Percentiles rank a stretch among this genome's conserved stretches.
Evolutionary conservation across 441 rosid species (phyloP).

Genomic region (Pelargonium myrrhifolium): DNA sequence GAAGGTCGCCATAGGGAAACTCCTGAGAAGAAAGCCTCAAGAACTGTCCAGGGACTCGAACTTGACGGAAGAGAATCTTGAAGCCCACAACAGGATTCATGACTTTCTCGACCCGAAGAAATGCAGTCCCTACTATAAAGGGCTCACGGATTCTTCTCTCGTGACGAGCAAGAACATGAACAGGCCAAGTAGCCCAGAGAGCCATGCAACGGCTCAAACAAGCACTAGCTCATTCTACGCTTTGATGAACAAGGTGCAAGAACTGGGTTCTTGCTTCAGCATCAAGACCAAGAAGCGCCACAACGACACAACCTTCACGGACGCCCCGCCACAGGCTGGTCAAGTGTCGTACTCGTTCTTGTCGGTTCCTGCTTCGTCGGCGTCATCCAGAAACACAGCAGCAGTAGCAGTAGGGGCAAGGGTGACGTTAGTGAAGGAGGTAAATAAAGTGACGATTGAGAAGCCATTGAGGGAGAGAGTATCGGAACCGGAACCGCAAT

Average conservation of each 20-base stretch:
- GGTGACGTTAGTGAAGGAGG: background rate
- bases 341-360: background rate
- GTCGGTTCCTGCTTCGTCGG: background rate
- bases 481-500: background rate
- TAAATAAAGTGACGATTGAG: background rate
- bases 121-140: background rate
- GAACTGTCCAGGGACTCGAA: background rate
- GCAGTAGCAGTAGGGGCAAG: too few species aligned
- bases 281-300: background rate
- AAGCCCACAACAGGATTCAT: background rate
- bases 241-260: background rate
- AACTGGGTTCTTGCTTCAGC: background rate
- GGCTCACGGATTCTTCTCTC: background rate
- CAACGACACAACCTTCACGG: too few species aligned
- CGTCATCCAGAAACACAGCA: too few species aligned
- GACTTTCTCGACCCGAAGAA: background rate
- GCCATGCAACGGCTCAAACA: background rate
- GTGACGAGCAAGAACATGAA: background rate
- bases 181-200: background rate
- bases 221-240: background rate
- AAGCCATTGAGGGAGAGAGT: conserved; percentile 6
- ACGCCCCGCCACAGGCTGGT: background rate
- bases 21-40: background rate
- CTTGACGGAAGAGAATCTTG: background rate
- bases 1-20: background rate